phyloP scores from a whole-genome alignment of 768 basidiomycete species.

The Suillus cothurnatus region DNA sequence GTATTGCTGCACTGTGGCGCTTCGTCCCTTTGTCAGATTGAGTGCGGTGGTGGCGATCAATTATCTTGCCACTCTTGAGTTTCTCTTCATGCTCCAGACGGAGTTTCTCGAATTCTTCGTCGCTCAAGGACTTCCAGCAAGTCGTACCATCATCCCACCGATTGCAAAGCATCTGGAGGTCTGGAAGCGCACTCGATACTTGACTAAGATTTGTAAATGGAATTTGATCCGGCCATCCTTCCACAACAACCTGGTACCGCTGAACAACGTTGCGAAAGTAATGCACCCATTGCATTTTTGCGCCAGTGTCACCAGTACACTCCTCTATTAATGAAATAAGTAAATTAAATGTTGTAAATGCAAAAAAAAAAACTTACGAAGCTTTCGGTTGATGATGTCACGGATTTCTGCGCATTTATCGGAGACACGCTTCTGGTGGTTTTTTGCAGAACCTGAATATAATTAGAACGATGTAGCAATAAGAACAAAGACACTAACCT shows the following conservation, averaged over 20 bases:
- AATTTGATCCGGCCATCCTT: not conserved
- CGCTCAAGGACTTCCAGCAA: not conserved
- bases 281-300: conserved; percentile 7
- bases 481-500: conserved; percentile 1
- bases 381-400: not conserved
- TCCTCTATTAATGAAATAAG: not conserved
- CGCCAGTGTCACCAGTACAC: not conserved
- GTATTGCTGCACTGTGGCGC: not conserved
- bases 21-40: not conserved
- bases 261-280: conserved; percentile 3
- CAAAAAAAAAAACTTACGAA: not conserved
- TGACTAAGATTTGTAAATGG: not conserved
- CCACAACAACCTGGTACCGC: not conserved
- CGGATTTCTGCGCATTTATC: not conserved
- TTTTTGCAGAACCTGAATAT: conserved; percentile 1
- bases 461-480: not conserved
- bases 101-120: not conserved
- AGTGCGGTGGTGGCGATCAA: not conserved
- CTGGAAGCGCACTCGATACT: not conserved
- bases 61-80: not conserved
- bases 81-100: not conserved
- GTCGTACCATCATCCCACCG: not conserved
- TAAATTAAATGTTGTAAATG: not conserved
- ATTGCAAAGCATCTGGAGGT: not conserved
- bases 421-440: conserved; percentile 8